Conservation (phyloP, 192 early-diverging fungal genomes). For the Podila minutissima region DNA sequence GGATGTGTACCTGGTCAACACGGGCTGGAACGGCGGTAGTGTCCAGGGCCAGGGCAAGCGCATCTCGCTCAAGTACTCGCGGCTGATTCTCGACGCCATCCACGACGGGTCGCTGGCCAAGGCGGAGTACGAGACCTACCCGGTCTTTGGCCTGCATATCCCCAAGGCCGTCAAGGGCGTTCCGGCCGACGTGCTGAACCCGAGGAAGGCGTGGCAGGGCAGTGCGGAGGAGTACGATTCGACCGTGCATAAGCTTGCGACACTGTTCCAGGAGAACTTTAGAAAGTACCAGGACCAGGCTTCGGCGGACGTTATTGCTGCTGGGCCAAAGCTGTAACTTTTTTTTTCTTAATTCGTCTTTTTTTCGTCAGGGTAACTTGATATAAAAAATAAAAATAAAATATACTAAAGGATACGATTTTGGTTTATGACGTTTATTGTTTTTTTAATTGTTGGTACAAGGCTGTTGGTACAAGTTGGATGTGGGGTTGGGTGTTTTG, state of each 20-base stretch:
- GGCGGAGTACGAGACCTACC: slow-evolving; percentile 86
- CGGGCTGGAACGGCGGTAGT: slow-evolving; percentile 95
- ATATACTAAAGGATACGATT: no score
- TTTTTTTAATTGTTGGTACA: no score
- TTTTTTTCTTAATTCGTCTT: neutral
- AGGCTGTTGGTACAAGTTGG: no score
- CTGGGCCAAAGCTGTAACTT: slow-evolving; percentile 60
- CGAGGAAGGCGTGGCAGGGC: slow-evolving; percentile 87
- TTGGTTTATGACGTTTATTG: no score
- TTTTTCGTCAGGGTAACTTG: no score
- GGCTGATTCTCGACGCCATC: slow-evolving; percentile 96
- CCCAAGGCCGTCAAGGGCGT: slow-evolving; percentile 81
- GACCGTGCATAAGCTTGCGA: slow-evolving; percentile 79
- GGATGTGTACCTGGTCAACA: slow-evolving; percentile 95
- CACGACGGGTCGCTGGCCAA: slow-evolving; percentile 89
- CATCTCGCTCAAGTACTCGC: slow-evolving; percentile 94
- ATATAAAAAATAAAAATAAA: no score
- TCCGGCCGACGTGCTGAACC: slow-evolving; percentile 91
- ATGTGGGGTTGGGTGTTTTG: no score
- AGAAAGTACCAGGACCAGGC: slow-evolving; percentile 76
- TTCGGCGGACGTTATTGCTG: slow-evolving; percentile 69
- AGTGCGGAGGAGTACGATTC: slow-evolving; percentile 64
- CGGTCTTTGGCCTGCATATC: slow-evolving; percentile 88
- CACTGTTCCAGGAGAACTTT: slow-evolving; percentile 91
- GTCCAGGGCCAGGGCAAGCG: slow-evolving; percentile 87